A percentile compares a stretch with the other conserved stretches of the same genome.
These are phyloP conservation scores for Globisporangium barbulae DNA, from an alignment of 352 stramenopile species.

Conservation along the genomic window DNA sequence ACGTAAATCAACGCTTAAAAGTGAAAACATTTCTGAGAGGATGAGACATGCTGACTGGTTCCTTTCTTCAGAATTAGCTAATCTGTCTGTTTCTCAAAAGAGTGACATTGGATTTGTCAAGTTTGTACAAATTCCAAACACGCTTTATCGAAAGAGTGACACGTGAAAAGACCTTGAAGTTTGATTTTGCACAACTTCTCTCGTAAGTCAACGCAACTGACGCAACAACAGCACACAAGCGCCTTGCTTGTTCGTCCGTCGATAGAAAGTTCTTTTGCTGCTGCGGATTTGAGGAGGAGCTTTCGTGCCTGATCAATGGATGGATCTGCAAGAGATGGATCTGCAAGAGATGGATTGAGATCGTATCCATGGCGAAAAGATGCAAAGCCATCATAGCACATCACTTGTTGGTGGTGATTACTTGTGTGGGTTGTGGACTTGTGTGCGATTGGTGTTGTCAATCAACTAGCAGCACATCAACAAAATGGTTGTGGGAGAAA, in stretches of 20 bases:
- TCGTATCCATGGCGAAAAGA: too few species aligned
- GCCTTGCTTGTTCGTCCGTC: neutral
- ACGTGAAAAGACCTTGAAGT: neutral
- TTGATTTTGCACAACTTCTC: neutral
- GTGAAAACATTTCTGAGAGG: neutral
- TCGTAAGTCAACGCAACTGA: too few species aligned
- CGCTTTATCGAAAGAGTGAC: neutral
- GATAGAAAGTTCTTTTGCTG: neutral
- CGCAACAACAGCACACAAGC: neutral
- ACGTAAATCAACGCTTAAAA: too few species aligned
- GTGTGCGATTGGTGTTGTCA: neutral
- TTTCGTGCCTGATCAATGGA: neutral
- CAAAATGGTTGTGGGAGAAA: neutral
- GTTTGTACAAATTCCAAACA: neutral
- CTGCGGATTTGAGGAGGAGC: too few species aligned
- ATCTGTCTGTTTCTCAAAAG: neutral
- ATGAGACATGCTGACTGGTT: neutral
- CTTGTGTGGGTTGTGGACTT: neutral
- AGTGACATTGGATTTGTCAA: neutral
- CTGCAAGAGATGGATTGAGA: neutral
- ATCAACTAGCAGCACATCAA: neutral
- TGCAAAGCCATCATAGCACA: too few species aligned
- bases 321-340: constrained; percentile 1
- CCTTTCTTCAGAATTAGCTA: constrained; percentile 9
- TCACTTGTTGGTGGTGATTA: neutral